Evolutionary conservation across 2,329 filamentous ascomycete genomes (phyloP).

Genomic region (Cladophialophora immunda): DNA sequence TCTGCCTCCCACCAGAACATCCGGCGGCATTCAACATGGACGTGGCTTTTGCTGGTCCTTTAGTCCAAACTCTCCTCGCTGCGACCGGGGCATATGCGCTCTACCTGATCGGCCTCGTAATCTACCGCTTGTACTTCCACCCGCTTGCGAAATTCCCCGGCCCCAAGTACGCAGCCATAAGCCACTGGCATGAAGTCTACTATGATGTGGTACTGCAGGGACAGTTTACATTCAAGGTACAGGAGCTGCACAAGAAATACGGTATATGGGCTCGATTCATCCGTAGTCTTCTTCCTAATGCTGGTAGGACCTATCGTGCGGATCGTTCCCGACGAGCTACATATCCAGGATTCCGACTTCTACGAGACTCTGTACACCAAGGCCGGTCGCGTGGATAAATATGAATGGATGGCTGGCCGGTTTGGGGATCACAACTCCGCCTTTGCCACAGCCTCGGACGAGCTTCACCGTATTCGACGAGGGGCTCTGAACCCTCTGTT

Average conservation of each 20-base stretch:
- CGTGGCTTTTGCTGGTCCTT: constrained; percentile 2
- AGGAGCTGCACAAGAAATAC: constrained; percentile 13
- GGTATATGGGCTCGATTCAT: constrained; percentile 7
- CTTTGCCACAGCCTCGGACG: constrained; percentile 35
- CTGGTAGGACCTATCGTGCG: constrained; percentile 44
- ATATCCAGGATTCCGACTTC: constrained; percentile 46
- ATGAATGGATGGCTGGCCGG: constrained; percentile 29
- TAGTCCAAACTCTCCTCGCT: constrained; percentile 1
- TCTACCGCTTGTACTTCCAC: constrained; percentile 19
- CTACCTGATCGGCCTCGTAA: constrained; percentile 6
- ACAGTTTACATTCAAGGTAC: constrained; percentile 17
- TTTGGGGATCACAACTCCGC: constrained; percentile 26
- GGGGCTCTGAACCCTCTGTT: constrained; percentile 38
- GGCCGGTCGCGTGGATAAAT: constrained; percentile 43
- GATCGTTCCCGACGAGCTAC: constrained; percentile 45
- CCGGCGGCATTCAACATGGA: background rate
- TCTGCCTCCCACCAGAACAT: background rate
- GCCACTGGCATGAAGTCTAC: constrained; percentile 13
- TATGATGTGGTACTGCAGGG: constrained; percentile 13
- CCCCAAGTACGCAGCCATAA: constrained; percentile 11
- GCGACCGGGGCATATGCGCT: constrained; percentile 11
- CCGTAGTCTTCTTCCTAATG: background rate
- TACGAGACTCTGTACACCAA: constrained; percentile 47
- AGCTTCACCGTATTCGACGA: constrained; percentile 38
- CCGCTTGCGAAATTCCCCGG: constrained; percentile 16